Base-by-base conservation (phyloP, 108 stramenopile genomes). In the Chaetoceros muelleri region DNA sequence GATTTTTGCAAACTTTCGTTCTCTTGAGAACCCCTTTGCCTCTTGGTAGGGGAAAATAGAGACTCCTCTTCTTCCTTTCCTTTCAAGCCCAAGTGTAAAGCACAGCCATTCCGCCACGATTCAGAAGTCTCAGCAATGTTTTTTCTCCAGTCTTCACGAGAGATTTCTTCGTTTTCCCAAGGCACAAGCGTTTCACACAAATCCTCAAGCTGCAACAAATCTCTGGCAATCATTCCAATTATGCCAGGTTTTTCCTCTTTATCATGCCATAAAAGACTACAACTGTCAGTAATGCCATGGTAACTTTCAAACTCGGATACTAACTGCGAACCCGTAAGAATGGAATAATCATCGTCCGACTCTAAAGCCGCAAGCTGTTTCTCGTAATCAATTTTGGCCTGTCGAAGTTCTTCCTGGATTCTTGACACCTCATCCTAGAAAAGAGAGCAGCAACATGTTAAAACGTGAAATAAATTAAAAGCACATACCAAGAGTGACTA, bases 201-300 rank as follows among this genome's bases (percentile, higher is more conserved):
- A 40, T 78, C 72, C 61, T 90, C 89, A 25, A 85, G 40, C 44
- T 70, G 65, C 34, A 81, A 48, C 46, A 90, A 65, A 27, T 82
- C 69, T 24, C 68, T 68, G 2, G 80, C 80, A 0, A 86, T 52
- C 2, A 69, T 52, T 21, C 81, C 72, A 31, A 87, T 62, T 26
- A 82, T 65, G 28, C 89, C 89, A 17, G 72, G 23, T 28, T 71
- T 70, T 2, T 65, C 67, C 44, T 52, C 64, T 47, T 65, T 53
- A 52, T 69, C 58, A 55, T 57, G 45, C 67, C 67, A 73, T 45
- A 73, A 46, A 28, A 59, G 7, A 23, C 48, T 7, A 49, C 48
- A 49, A 18, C 19, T 49, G 23, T 49, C 48, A 40, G 34, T 40
- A 13, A 40, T 40, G 8, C 13, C 13, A 5, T 10, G 13, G 8